phyloP scores from a whole-genome alignment of 2,329 filamentous ascomycete genomes.

The Penicillium sp. region DNA sequence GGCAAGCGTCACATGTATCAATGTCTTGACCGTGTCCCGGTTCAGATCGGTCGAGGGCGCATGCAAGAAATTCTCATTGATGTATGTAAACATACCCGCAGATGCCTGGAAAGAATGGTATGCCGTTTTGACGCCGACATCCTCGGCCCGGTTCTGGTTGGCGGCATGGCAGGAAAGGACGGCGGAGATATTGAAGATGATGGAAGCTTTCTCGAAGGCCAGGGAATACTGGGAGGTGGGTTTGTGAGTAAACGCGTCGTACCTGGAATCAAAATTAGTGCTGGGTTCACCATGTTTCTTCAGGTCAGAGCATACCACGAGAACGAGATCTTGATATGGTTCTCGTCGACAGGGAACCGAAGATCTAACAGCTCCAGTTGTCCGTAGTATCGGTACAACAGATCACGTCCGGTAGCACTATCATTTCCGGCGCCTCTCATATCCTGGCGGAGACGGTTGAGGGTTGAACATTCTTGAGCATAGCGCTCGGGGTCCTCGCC shows the following conservation, averaged over 20 bases:
- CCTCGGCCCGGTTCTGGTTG: conserved; percentile 86
- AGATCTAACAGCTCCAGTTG: conserved; percentile 93
- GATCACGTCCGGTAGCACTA: conserved; percentile 86
- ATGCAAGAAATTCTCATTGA: conserved; percentile 98
- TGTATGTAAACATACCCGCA: conserved; percentile 99
- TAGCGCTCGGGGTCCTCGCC: conserved; percentile 97
- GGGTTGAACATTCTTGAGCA: conserved; percentile 87
- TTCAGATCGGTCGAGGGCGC: conserved; percentile 95
- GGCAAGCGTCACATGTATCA: conserved; percentile 90
- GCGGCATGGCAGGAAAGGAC: conserved; percentile 95
- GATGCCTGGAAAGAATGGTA: conserved; percentile 98
- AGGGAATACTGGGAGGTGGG: conserved; percentile 95
- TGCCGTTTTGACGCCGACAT: conserved; percentile 88
- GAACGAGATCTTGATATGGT: conserved; percentile 98
- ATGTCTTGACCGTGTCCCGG: conserved; percentile 88
- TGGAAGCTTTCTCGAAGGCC: conserved; percentile 96
- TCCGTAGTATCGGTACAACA: conserved; percentile 96
- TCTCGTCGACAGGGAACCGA: conserved; percentile 95
- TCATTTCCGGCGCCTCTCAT: conserved; percentile 98
- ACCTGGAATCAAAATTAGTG: conserved; percentile 57
- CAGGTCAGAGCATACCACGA: conserved; percentile 68
- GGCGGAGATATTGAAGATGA: conserved; percentile 99
- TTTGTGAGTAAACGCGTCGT: conserved; percentile 98
- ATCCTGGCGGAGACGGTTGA: conserved; percentile 94
- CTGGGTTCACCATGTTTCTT: background rate